Conservation (phyloP, 1,284 basidiomycete species). For the Cryptococcus sp. region DNA sequence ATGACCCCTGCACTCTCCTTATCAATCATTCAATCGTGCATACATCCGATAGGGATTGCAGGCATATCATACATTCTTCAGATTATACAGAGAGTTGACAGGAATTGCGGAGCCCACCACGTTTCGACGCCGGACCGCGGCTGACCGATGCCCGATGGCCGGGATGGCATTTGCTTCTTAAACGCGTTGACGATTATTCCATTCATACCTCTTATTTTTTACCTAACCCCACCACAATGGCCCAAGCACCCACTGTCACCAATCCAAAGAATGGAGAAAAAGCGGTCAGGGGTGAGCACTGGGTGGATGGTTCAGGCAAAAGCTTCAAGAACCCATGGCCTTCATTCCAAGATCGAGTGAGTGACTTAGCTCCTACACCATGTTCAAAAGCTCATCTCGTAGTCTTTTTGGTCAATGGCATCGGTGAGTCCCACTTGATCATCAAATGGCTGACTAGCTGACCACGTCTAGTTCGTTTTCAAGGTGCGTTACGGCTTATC, state of each 20-base stretch:
- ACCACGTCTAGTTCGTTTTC: background rate
- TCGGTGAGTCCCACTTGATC: background rate
- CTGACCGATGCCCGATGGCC: background rate
- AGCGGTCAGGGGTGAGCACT: constrained; percentile 22
- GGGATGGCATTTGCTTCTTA: too few relatives aligned
- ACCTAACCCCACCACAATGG: background rate
- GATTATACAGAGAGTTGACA: too few relatives aligned
- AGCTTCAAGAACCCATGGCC: constrained; percentile 52
- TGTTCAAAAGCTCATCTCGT: background rate
- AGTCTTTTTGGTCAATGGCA: background rate
- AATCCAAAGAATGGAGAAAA: constrained; percentile 3
- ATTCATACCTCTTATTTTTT: too few relatives aligned
- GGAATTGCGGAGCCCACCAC: background rate
- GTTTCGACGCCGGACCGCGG: background rate
- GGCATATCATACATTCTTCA: too few relatives aligned
- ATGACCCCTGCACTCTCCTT: too few relatives aligned
- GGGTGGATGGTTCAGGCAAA: constrained; percentile 33
- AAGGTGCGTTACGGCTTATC: constrained; percentile 13
- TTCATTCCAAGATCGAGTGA: constrained; percentile 36
- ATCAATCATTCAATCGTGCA: too few relatives aligned
- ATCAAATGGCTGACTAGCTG: background rate
- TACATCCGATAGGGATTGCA: too few relatives aligned
- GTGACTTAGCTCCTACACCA: background rate
- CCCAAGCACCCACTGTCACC: background rate
- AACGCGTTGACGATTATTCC: too few relatives aligned